phyloP scores from a whole-genome alignment of 164 flowering plant species.

The Brasenia schreberi region DNA sequence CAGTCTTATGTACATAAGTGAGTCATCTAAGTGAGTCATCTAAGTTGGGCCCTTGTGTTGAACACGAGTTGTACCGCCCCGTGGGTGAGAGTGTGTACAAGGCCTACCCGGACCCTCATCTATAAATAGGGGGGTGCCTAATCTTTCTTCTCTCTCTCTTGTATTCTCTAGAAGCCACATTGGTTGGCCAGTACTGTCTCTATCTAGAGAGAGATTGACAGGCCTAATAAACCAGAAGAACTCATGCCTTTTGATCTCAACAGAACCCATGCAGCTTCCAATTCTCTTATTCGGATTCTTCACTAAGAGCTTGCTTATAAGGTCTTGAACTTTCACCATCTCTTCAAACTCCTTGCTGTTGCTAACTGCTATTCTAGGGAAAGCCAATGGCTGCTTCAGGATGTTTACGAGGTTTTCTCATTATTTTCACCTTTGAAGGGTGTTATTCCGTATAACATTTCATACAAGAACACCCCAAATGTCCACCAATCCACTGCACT shows the following conservation, averaged over 20 bases:
- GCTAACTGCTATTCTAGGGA: neutral
- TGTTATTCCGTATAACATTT: slow-evolving; percentile 63
- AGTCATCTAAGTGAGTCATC: too few relatives aligned
- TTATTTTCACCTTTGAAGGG: slow-evolving; percentile 85
- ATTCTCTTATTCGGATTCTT: slow-evolving; percentile 80
- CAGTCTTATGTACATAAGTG: too few relatives aligned
- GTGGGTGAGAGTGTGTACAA: too few relatives aligned
- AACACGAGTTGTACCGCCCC: too few relatives aligned
- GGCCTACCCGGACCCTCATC: too few relatives aligned
- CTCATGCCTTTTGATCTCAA: slow-evolving; percentile 76
- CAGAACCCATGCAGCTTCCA: slow-evolving; percentile 52
- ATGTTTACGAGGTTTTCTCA: slow-evolving; percentile 75
- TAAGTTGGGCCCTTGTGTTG: too few relatives aligned
- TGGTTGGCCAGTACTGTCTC: too few relatives aligned
- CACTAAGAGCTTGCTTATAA: slow-evolving; percentile 50
- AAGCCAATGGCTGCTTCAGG: slow-evolving; percentile 34
- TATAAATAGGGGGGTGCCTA: too few relatives aligned
- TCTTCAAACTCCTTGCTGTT: slow-evolving; percentile 46
- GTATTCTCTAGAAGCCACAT: too few relatives aligned
- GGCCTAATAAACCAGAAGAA: too few relatives aligned
- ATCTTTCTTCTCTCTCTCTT: too few relatives aligned
- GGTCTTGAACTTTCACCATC: slow-evolving; percentile 49
- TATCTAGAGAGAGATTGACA: too few relatives aligned
- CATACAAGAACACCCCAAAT: slow-evolving; percentile 70
- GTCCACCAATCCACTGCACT: slow-evolving; percentile 96